These are phyloP conservation scores for Dictyostelium intermedium DNA, from an alignment of 78 protist species.

Conservation along the genomic window DNA sequence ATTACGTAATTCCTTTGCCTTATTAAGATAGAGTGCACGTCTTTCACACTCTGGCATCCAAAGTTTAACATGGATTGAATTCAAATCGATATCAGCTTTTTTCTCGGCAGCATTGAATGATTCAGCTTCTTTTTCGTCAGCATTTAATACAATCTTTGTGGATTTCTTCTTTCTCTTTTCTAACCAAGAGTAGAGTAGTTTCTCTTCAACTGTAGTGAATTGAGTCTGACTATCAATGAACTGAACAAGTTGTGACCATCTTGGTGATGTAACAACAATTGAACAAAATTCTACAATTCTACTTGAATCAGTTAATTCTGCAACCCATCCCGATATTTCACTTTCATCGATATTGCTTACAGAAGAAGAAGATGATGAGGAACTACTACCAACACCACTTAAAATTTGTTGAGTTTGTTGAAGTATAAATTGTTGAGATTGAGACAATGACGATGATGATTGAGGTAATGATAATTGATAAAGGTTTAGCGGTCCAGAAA, in stretches of 20 bases:
- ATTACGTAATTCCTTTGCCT: background rate
- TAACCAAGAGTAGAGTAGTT: background rate
- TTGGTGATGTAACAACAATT: slow-evolving; percentile 16
- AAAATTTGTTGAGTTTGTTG: background rate
- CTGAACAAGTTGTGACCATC: slow-evolving; percentile 42
- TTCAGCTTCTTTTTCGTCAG: slow-evolving; percentile 65
- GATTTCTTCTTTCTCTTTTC: slow-evolving; percentile 42
- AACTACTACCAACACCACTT: background rate
- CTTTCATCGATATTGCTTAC: background rate
- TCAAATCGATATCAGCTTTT: slow-evolving; percentile 45
- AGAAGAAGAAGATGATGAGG: background rate
- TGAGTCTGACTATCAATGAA: slow-evolving; percentile 9
- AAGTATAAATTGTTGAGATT: slow-evolving; percentile 7
- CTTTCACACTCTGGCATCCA: slow-evolving; percentile 38
- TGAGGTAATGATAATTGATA: background rate
- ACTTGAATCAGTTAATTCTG: slow-evolving; percentile 28
- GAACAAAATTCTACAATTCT: slow-evolving; percentile 38
- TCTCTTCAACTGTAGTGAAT: slow-evolving; percentile 22
- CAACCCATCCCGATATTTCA: slow-evolving; percentile 54
- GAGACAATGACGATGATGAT: background rate
- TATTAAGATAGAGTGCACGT: background rate
- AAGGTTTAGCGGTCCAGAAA: background rate
- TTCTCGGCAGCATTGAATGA: slow-evolving; percentile 24
- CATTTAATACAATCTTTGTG: background rate
- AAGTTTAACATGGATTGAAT: background rate